Percentiles rank a stretch among this genome's conserved stretches.
Evolutionary conservation across 148 eudicot species (phyloP).

Genomic region (Camellia sinensis): DNA sequence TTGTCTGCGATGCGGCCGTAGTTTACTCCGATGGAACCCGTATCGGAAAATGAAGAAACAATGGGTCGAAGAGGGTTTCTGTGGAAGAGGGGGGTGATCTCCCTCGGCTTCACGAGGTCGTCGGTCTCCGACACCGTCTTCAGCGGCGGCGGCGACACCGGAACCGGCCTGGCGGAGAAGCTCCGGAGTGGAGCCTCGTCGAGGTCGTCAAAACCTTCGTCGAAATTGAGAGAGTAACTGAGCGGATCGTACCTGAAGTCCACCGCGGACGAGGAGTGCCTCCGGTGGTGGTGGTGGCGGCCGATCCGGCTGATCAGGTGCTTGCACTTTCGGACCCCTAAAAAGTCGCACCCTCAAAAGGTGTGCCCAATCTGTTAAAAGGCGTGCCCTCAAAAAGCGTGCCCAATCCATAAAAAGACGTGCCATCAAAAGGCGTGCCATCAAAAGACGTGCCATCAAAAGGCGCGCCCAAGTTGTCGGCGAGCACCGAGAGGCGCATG

Average conservation of each 20-base stretch:
- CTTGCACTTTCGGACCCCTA: too few species aligned
- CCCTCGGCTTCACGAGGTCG: not conserved
- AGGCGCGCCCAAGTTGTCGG: too few species aligned
- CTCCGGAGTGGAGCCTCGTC: constrained; percentile 30
- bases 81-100: too few species aligned
- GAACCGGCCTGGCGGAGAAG: constrained; percentile 32
- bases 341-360: too few species aligned
- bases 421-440: too few species aligned
- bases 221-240: constrained; percentile 47
- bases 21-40: constrained; percentile 66
- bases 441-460: too few species aligned
- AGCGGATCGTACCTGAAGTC: constrained; percentile 49
- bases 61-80: constrained; percentile 12
- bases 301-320: constrained; percentile 41
- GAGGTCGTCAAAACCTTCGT: constrained; percentile 14
- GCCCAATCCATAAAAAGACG: too few species aligned
- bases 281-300: constrained; percentile 18
- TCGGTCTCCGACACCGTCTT: constrained; percentile 11
- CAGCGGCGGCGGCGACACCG: constrained; percentile 24
- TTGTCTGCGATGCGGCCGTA: constrained; percentile 79
- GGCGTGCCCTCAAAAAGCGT: too few species aligned
- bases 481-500: too few species aligned
- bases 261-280: constrained; percentile 30
- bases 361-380: too few species aligned
- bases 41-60: not conserved